phyloP scores from a whole-genome alignment of 371 early-diverging fungal species.

The Coemansia sp. region DNA sequence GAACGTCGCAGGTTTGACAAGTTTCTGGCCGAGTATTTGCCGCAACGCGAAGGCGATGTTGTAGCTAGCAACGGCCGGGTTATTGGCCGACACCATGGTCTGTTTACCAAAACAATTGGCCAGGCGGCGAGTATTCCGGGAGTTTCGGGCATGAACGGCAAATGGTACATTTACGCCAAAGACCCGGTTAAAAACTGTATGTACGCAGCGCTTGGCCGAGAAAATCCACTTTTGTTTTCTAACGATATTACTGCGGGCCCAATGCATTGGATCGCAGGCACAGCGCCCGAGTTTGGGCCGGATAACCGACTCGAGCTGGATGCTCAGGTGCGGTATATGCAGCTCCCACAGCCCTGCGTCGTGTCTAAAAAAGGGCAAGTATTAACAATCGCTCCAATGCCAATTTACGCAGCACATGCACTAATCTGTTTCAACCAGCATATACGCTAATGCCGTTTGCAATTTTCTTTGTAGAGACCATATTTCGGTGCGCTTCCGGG shows the following conservation, averaged over 20 bases:
- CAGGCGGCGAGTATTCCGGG: slow-evolving; percentile 35
- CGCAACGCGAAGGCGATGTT: slow-evolving; percentile 62
- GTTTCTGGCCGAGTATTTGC: slow-evolving; percentile 66
- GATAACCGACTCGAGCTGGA: slow-evolving; percentile 40
- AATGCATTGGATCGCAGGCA: slow-evolving; percentile 57
- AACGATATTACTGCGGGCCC: slow-evolving; percentile 45
- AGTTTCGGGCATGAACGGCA: slow-evolving; percentile 41
- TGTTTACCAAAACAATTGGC: slow-evolving; percentile 55
- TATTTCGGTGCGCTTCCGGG: slow-evolving; percentile 43
- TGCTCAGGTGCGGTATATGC: slow-evolving; percentile 57
- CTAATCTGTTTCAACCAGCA: neutral
- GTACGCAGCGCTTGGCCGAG: slow-evolving; percentile 62
- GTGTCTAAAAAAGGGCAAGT: slow-evolving; percentile 12
- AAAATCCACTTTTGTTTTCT: slow-evolving; percentile 54
- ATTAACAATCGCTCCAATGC: neutral
- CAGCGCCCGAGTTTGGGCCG: slow-evolving; percentile 38
- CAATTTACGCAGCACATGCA: neutral
- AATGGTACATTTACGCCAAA: slow-evolving; percentile 66
- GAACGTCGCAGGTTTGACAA: slow-evolving; percentile 71
- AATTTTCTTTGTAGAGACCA: neutral
- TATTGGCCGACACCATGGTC: slow-evolving; percentile 62
- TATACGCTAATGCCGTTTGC: no score
- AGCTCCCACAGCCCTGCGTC: slow-evolving; percentile 33
- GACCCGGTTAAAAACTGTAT: slow-evolving; percentile 56
- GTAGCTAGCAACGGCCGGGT: slow-evolving; percentile 59